Conservation (phyloP, 768 basidiomycete species). For the Tremella mesenterica region DNA sequence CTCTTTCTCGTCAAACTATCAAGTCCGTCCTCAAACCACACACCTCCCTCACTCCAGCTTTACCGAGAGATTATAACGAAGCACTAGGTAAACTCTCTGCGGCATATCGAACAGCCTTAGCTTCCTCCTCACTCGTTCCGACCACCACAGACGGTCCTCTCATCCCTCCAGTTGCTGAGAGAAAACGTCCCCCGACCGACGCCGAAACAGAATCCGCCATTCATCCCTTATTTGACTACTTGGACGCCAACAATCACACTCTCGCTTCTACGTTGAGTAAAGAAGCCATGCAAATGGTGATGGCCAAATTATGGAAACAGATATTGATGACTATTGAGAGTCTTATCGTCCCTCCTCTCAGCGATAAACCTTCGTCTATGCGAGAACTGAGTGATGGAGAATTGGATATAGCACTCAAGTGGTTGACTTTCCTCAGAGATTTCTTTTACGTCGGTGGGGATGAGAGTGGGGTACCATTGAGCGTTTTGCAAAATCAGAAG, state of each 20-base stretch:
- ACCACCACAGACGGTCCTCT: not conserved
- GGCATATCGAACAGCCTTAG: conserved; percentile 62
- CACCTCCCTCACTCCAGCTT: conserved; percentile 36
- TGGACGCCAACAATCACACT: conserved; percentile 84
- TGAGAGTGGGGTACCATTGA: conserved; percentile 69
- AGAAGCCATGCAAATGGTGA: conserved; percentile 77
- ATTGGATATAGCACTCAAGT: conserved; percentile 97
- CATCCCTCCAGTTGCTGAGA: conserved; percentile 25
- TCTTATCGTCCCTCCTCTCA: conserved; percentile 80
- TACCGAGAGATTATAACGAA: conserved; percentile 65
- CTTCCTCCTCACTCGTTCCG: conserved; percentile 5
- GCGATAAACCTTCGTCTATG: conserved; percentile 78
- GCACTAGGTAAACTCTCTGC: conserved; percentile 77
- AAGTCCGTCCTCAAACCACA: conserved; percentile 64
- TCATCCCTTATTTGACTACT: conserved; percentile 84
- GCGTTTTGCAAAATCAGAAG: conserved; percentile 82
- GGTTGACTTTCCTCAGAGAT: conserved; percentile 88
- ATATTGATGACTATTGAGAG: conserved; percentile 76
- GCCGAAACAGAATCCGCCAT: conserved; percentile 92
- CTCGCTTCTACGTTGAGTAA: conserved; percentile 80
- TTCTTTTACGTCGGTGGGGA: conserved; percentile 94
- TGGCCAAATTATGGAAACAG: conserved; percentile 93
- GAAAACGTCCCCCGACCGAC: conserved; percentile 55
- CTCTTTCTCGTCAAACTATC: conserved; percentile 65
- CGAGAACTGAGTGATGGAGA: conserved; percentile 88